Base-by-base conservation (phyloP, 257 asterid genomes). In the Haberlea rhodopensis region DNA sequence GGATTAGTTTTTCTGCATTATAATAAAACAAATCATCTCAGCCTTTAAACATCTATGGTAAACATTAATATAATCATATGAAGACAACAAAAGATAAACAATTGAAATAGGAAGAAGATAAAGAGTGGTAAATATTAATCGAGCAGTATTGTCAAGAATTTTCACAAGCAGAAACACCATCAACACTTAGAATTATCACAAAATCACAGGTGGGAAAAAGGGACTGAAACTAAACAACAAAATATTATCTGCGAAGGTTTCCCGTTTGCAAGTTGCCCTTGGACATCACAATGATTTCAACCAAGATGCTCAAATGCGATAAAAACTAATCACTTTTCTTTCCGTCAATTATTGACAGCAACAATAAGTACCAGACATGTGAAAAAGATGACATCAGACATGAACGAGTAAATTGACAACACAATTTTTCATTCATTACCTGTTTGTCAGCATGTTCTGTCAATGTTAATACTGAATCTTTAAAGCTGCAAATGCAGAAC, bases 361-460 rank as follows among this genome's bases (percentile, higher is more conserved):
- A 62, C 6, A 53, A 10, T 53, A 21, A 43, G 57, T 49, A 58
- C 52, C 25, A 8, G 45, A 4, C 54, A 7, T 31, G 18, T 58
- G 65, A 37, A 59, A 28, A 34, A 6, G 34, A 71, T 71, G 73
- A 32, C 55, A 57, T 19, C 46, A 40, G 21, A 49, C 64, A 66
- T 15, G n/a, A 31, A 43, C 8, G 20, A 21, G 71, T 24, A 40
- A 46, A 71, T 51, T 6, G 51, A 46, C 55, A 55, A 19, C 16
- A 13, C 57, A 53, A 53, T 57, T 63, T 61, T 45, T 56, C 49
- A 54, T 22, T 8, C 31, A 32, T 60, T 78, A 81, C 86, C 86
- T 78, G 81, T 67, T 72, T 78, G 79, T 81, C 84, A 23, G 31
- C 56, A 64, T 81, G 86, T 54, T 81, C 83, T 11, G 84, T 78